Evolutionary conservation across 495 filamentous ascomycete species (phyloP), one percentile per base, ranked within the genome.

Genomic region (Aspergillus haitiensis): DNA sequence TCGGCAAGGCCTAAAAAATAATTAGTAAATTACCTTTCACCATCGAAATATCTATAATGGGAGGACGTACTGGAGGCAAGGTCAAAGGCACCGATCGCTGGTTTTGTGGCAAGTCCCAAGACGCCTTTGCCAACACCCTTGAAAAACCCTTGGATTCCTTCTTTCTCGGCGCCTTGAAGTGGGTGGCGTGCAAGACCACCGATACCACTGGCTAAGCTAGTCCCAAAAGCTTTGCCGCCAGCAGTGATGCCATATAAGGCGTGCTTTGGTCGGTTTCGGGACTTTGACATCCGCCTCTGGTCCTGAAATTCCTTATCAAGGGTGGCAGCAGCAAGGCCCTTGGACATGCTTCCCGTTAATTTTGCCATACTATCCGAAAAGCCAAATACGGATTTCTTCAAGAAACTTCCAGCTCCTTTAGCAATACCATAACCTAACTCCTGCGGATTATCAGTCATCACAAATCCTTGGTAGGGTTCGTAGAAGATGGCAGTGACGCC

Each of bases 301-400:
- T 97, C 91, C 72, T 98, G 94, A 76, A 96, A 98, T 69, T 98
- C 93, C 72, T 98, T 98, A 77, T 98, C 94, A 62, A 98, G 82
- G 16, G 93, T 97, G 0, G 95, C 95, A 35, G 91, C 93, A 11
- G 95, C 89, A 49, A 98, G 86, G 65, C 88, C 94, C 75, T 98
- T 98, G 65, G 92, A 93, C 75, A 98, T 92, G 75, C 90, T 93
- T 52, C 94, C 94, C 2, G 94, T 97, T 68, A 97, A 85, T 72
- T 98, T 98, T 48, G 93, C 92, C 74, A 98, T 89, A 65, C 91
- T 95, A 70, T 98, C 94, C 7, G 87, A 93, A 68, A 98, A 88
- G 46, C 94, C 94, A 72, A 96, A 98, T 21, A 98, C 92, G 0
- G 93, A 96, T 71, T 98, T 98, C 81, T 97, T 98, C 66, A 97